phyloP scores from a whole-genome alignment of 345 rosid genomes.

The Psidium guajava region DNA sequence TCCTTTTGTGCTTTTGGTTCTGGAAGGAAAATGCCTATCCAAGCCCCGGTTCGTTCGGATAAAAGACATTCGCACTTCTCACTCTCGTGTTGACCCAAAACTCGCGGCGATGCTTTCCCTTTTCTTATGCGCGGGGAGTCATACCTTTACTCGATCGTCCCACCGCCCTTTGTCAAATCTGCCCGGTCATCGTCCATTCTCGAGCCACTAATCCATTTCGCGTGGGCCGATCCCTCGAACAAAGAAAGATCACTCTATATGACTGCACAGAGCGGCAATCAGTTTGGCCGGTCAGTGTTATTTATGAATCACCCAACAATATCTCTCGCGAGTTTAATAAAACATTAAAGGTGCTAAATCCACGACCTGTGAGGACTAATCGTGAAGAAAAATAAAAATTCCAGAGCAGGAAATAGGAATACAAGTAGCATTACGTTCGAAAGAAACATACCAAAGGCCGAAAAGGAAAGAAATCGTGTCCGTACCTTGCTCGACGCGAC shows the following conservation, averaged over 20 bases:
- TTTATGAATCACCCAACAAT: not conserved
- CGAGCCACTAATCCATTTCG: not conserved
- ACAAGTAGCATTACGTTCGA: not conserved
- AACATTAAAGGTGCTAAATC: not conserved
- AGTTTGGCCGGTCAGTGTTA: rapidly evolving
- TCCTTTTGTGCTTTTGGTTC: not conserved
- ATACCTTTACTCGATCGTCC: not conserved
- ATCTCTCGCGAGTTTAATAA: not conserved
- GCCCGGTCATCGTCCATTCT: not conserved
- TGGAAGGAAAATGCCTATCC: not conserved
- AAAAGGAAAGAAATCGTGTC: not conserved
- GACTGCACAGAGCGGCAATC: rapidly evolving
- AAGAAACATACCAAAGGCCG: not conserved
- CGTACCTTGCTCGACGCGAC: not conserved
- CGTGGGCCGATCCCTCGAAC: rapidly evolving
- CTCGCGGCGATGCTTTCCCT: not conserved
- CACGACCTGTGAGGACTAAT: not conserved
- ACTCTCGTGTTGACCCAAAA: not conserved
- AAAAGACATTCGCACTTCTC: not conserved
- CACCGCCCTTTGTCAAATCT: not conserved
- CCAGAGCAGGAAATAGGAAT: not conserved
- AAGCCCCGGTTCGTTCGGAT: no score
- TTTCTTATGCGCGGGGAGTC: not conserved
- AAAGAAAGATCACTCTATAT: not conserved
- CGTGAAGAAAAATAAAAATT: not conserved